These are phyloP conservation scores for Dovyalis caffra DNA, from an alignment of 345 rosid species.

Conservation along the genomic window DNA sequence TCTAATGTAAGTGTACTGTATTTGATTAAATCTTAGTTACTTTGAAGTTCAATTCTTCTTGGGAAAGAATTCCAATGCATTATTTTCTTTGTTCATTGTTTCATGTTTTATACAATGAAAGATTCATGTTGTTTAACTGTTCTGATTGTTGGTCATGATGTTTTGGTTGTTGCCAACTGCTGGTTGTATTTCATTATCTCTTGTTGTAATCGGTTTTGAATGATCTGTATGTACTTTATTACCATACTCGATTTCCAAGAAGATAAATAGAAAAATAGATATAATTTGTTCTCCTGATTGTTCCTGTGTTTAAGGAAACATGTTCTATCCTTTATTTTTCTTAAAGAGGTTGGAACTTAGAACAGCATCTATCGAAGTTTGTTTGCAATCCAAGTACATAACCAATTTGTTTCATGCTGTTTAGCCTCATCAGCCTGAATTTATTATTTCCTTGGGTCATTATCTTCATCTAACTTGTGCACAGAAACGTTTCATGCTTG, in stretches of 20 bases:
- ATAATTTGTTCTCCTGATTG: neutral
- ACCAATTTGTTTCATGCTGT: neutral
- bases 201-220: neutral
- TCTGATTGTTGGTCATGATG: neutral
- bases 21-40: conserved; percentile 22
- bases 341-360: neutral
- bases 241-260: neutral
- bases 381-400: neutral
- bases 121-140: neutral
- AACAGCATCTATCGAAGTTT: neutral
- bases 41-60: conserved; percentile 23
- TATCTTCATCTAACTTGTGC: neutral
- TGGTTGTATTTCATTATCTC: neutral
- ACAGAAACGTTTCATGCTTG: neutral
- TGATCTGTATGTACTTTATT: neutral
- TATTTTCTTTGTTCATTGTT: neutral
- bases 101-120: conserved; percentile 2
- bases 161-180: neutral
- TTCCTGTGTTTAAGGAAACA: neutral
- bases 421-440: neutral
- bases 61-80: conserved; percentile 1
- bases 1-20: conserved; percentile 37
- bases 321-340: neutral
- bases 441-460: neutral
- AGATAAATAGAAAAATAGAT: neutral